These are phyloP conservation scores for Patellifolia procumbens DNA, from an alignment of 179 eudicot genomes.

Conservation along the genomic window DNA sequence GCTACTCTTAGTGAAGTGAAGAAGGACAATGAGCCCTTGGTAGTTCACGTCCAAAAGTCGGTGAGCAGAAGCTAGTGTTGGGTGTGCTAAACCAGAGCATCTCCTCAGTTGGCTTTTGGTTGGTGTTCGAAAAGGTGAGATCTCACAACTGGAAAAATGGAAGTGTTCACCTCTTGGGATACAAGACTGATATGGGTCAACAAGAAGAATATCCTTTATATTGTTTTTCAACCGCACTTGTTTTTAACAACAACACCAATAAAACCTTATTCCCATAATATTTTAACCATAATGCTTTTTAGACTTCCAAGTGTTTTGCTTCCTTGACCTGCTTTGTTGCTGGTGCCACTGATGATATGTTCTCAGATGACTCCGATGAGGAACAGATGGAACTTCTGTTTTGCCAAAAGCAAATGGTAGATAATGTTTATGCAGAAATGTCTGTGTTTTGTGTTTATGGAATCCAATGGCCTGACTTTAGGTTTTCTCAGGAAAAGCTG, in stretches of 20 bases:
- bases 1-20: slow-evolving; percentile 44
- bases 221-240: background rate
- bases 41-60: slow-evolving; percentile 40
- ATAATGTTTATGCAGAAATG: background rate
- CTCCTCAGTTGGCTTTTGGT: slow-evolving; percentile 62
- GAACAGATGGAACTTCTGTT: slow-evolving; percentile 26
- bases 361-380: slow-evolving; percentile 31
- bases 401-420: slow-evolving; percentile 27
- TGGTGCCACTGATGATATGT: slow-evolving; percentile 11
- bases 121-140: slow-evolving; percentile 67
- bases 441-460: background rate
- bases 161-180: slow-evolving; percentile 48
- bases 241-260: too few species aligned
- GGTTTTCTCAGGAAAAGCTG: slow-evolving; percentile 13
- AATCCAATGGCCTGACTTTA: background rate
- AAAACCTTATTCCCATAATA: too few species aligned
- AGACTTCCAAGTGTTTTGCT: background rate
- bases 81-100: slow-evolving; percentile 48
- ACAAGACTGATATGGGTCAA: background rate
- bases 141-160: slow-evolving; percentile 75
- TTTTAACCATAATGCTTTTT: background rate
- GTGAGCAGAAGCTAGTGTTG: slow-evolving; percentile 42
- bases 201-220: background rate
- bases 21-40: slow-evolving; percentile 45
- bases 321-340: slow-evolving; percentile 33